A percentile compares a stretch with the other conserved stretches of the same genome.
These are phyloP conservation scores for Neoboletus subvelutipes DNA, from an alignment of 768 basidiomycete species.

Conservation along the genomic window DNA sequence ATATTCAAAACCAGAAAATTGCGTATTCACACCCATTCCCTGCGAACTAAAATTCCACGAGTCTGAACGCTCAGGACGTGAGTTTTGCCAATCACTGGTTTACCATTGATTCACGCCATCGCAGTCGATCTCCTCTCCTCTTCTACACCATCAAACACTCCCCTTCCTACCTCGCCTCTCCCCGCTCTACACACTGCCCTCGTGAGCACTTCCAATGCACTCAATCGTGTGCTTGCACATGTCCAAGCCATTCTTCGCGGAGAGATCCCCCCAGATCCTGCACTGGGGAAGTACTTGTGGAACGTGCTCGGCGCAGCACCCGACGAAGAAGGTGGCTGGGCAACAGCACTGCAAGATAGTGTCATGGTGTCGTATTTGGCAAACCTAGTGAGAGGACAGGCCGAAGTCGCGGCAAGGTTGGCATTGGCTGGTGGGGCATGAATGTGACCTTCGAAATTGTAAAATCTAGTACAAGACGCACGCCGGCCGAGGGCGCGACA, in stretches of 20 bases:
- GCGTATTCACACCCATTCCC: conserved; percentile 92
- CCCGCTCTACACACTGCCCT: conserved; percentile 50
- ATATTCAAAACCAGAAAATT: conserved; percentile 89
- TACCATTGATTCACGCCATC: conserved; percentile 5
- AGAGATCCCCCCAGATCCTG: conserved; percentile 75
- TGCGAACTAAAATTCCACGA: conserved; percentile 81
- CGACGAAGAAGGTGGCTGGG: conserved; percentile 74
- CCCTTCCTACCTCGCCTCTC: conserved; percentile 59
- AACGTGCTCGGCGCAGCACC: conserved; percentile 75
- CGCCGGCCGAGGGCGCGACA: neutral
- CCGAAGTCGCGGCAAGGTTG: conserved; percentile 86
- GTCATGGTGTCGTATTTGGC: conserved; percentile 95
- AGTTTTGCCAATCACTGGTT: conserved; percentile 32
- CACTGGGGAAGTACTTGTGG: conserved; percentile 89
- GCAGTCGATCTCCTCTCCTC: conserved; percentile 75
- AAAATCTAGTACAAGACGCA: neutral
- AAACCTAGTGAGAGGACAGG: conserved; percentile 89
- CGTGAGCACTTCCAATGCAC: conserved; percentile 65
- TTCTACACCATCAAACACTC: conserved; percentile 36
- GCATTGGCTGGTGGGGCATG: conserved; percentile 57
- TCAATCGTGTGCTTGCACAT: conserved; percentile 83
- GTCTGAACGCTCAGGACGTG: conserved; percentile 82
- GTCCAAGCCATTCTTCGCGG: conserved; percentile 79
- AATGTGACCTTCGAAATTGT: conserved; percentile 13
- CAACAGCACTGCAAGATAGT: conserved; percentile 81